These are phyloP conservation scores for Metrosideros polymorpha DNA, from an alignment of 441 rosid species.

Conservation along the genomic window DNA sequence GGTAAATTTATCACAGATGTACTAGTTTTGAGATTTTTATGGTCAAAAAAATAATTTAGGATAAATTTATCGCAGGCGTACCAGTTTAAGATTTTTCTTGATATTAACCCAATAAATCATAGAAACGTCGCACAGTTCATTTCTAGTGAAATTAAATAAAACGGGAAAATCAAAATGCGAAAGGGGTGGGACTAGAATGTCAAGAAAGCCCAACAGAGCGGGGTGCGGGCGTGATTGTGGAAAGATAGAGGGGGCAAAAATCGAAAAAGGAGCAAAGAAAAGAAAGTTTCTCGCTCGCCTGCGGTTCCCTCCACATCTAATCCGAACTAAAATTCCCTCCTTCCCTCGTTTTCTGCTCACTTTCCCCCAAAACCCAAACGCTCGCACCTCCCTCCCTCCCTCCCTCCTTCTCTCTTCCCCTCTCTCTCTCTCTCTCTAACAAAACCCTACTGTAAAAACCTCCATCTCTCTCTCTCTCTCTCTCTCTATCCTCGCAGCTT, in stretches of 20 bases:
- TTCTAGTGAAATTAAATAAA: not conserved
- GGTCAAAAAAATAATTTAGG: too few species aligned
- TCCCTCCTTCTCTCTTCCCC: not conserved
- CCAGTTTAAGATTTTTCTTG: too few species aligned
- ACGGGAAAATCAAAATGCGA: not conserved
- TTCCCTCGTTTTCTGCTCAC: constrained; percentile 60
- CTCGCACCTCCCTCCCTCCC: not conserved
- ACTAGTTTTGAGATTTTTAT: too few species aligned
- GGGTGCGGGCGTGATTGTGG: constrained; percentile 5
- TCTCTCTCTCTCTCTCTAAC: constrained; percentile 3
- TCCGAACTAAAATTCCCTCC: constrained; percentile 78
- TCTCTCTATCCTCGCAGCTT: not conserved
- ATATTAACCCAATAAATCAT: not conserved
- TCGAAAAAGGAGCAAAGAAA: not conserved
- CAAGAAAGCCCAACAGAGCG: not conserved
- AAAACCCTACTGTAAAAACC: constrained; percentile 5
- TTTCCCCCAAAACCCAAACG: constrained; percentile 3
- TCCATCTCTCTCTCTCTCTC: not conserved
- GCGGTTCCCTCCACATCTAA: constrained; percentile 68
- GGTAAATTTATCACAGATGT: too few species aligned
- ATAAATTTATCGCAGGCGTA: too few species aligned
- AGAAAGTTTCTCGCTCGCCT: constrained; percentile 14
- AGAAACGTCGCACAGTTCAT: not conserved
- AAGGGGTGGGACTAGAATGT: not conserved
- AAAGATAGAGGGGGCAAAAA: constrained; percentile 6